Evolutionary conservation across 352 stramenopile species (phyloP), one percentile per base, ranked within the genome.

Genomic region (Sclerospora graminicola): DNA sequence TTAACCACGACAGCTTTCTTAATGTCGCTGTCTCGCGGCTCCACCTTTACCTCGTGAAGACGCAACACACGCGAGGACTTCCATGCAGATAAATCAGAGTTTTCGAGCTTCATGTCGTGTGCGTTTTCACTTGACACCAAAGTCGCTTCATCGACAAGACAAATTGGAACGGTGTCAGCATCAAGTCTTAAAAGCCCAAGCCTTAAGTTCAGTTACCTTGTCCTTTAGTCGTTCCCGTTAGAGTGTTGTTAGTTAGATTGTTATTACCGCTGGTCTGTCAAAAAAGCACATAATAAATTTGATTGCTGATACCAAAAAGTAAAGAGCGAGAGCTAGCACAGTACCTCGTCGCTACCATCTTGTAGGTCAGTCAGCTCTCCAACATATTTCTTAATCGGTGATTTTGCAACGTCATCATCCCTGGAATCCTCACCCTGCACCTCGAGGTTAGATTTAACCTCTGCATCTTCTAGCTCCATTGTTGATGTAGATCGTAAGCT

Each of bases 1-100:
- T 51, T 72, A 14, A 75, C 32, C 8, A 89, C 59, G 8, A 72
- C 14, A 8, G 70, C 61, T n/a, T 75, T 75, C 16, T 46, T 45
- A 14, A 51, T 35, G 3, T 73, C 57, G 5, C 58, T 54, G 10
- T 45, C 41, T 14, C 63, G 45, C 8, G 57, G 31, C 15, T 69
- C 45, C 3, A 44, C 13, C 6, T 78, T 59, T n/a, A 61, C 42
- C 14, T 59, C 45, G 11, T 45, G 54, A 26, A 31, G 31, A n/a
- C 40, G 44, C 31, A 69, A 49, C 13, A 56, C 39, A 36, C 54
- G 59, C 14, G 54, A 49, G 14, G 65, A 69, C 27, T 61, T 61
- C 65, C 64, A 74, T 18, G n/a, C 14, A n/a, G 27, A 48, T 11
- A 11, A 37, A 15, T 33, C 36, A 15, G n/a, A 6, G 27, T 48